These are phyloP conservation scores for Neoboletus magnificus DNA, from an alignment of 768 basidiomycete species.

Conservation along the genomic window DNA sequence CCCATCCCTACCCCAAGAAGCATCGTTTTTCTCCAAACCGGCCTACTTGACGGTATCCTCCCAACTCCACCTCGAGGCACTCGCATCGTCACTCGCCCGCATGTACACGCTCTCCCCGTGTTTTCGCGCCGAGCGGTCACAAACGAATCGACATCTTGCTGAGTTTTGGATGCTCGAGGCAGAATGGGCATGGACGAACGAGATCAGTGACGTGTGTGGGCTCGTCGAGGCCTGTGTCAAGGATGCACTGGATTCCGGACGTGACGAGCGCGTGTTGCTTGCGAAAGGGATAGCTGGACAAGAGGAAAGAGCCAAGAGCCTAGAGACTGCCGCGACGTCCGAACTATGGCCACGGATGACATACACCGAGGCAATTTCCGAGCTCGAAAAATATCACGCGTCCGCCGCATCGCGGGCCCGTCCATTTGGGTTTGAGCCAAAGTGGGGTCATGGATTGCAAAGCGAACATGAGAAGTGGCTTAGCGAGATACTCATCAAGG, in stretches of 20 bases:
- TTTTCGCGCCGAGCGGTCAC: slow-evolving; percentile 89
- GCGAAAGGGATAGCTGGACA: slow-evolving; percentile 34
- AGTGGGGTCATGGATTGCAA: slow-evolving; percentile 70
- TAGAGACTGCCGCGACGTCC: slow-evolving; percentile 37
- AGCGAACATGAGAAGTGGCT: slow-evolving; percentile 95
- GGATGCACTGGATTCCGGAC: slow-evolving; percentile 34
- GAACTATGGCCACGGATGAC: slow-evolving; percentile 67
- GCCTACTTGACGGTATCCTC: slow-evolving; percentile 93
- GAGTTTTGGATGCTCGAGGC: slow-evolving; percentile 99
- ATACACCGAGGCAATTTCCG: slow-evolving; percentile 71
- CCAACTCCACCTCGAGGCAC: slow-evolving; percentile 91
- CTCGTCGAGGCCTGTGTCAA: slow-evolving; percentile 56
- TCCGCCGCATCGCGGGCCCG: slow-evolving; percentile 19
- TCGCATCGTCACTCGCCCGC: slow-evolving; percentile 72
- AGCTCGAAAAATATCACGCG: slow-evolving; percentile 42
- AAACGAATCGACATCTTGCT: slow-evolving; percentile 87
- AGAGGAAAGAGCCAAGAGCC: slow-evolving; percentile 29
- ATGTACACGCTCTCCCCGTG: slow-evolving; percentile 92
- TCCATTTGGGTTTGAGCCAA: slow-evolving; percentile 54
- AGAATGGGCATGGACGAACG: slow-evolving; percentile 68
- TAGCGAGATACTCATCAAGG: slow-evolving; percentile 59
- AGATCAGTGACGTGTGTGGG: slow-evolving; percentile 48
- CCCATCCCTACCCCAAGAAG: too few species aligned
- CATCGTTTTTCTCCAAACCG: slow-evolving; percentile 74
- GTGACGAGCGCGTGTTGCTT: slow-evolving; percentile 33